Percentiles rank a stretch among this genome's conserved stretches.
These are phyloP conservation scores for Agrocybe chaxingu DNA, from an alignment of 768 basidiomycete genomes.

Conservation along the genomic window DNA sequence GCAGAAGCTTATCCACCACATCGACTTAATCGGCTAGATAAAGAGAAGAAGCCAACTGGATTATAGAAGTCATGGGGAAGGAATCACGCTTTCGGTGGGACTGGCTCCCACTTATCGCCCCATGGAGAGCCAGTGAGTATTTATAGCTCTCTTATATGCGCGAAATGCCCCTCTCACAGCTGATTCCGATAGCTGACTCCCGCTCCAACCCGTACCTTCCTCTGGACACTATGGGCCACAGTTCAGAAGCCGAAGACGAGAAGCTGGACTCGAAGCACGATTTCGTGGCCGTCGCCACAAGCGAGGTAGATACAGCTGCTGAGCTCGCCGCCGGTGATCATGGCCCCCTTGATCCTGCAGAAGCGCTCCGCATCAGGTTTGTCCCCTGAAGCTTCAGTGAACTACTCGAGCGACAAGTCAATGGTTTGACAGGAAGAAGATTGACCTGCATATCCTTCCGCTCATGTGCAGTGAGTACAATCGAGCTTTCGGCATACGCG, in stretches of 20 bases:
- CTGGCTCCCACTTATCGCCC: constrained; percentile 12
- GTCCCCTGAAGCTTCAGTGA: constrained; percentile 2
- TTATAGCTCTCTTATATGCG: constrained; percentile 11
- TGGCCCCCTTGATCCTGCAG: constrained; percentile 45
- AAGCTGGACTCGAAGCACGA: constrained; percentile 28
- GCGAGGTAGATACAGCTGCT: constrained; percentile 62
- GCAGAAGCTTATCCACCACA: no score
- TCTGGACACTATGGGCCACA: constrained; percentile 38
- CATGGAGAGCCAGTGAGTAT: constrained; percentile 18
- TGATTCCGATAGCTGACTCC: constrained; percentile 16
- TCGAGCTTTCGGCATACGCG: not conserved
- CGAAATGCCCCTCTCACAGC: constrained; percentile 11
- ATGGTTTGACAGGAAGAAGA: constrained; percentile 43
- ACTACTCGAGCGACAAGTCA: not conserved
- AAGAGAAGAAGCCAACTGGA: no score
- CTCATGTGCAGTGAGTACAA: constrained; percentile 62
- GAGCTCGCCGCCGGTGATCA: constrained; percentile 46
- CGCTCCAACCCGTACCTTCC: constrained; percentile 32
- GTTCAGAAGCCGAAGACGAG: constrained; percentile 39
- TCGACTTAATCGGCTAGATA: no score
- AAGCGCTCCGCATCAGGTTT: constrained; percentile 50
- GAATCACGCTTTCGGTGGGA: not conserved
- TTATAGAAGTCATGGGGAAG: no score
- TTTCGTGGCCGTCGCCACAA: constrained; percentile 37
- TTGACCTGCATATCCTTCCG: constrained; percentile 65